These are phyloP conservation scores for Lentinus polychrous DNA, from an alignment of 1,284 basidiomycete species.

Conservation along the genomic window DNA sequence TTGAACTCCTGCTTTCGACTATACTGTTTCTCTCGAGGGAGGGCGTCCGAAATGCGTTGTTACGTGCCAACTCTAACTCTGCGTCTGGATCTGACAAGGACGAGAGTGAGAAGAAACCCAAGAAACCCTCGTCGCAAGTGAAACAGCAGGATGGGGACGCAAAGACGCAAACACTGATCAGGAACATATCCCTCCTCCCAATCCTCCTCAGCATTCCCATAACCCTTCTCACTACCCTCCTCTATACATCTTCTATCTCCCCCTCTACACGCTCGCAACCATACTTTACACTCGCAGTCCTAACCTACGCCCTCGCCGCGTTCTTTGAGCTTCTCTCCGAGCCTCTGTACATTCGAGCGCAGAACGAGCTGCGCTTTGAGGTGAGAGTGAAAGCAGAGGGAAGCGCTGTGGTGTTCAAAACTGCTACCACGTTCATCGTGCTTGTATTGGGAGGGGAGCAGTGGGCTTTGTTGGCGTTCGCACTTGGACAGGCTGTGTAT, in stretches of 20 bases:
- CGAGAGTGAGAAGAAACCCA: background rate
- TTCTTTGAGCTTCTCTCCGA: constrained; percentile 75
- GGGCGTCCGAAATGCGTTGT: constrained; percentile 79
- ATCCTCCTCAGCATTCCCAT: constrained; percentile 26
- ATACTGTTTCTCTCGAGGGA: constrained; percentile 91
- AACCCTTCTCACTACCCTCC: constrained; percentile 19
- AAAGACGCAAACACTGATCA: constrained; percentile 10
- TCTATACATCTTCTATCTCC: constrained; percentile 24
- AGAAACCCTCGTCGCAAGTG: background rate
- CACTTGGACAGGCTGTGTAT: constrained; percentile 73
- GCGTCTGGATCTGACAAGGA: background rate
- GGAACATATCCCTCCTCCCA: constrained; percentile 28
- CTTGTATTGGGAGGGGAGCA: constrained; percentile 45
- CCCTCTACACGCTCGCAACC: constrained; percentile 40
- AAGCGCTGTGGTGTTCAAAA: constrained; percentile 69
- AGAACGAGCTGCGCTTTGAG: constrained; percentile 58
- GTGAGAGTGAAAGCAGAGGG: constrained; percentile 81
- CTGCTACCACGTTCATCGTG: constrained; percentile 60
- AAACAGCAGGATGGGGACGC: background rate
- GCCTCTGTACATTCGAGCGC: constrained; percentile 78
- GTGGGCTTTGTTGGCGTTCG: constrained; percentile 74
- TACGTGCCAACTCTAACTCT: constrained; percentile 31
- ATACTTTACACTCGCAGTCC: constrained; percentile 57
- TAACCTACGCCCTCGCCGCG: constrained; percentile 68
- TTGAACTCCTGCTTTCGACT: constrained; percentile 82